Evolutionary conservation across 345 rosid genomes (phyloP).

Genomic region (Rhodamnia argentea): DNA sequence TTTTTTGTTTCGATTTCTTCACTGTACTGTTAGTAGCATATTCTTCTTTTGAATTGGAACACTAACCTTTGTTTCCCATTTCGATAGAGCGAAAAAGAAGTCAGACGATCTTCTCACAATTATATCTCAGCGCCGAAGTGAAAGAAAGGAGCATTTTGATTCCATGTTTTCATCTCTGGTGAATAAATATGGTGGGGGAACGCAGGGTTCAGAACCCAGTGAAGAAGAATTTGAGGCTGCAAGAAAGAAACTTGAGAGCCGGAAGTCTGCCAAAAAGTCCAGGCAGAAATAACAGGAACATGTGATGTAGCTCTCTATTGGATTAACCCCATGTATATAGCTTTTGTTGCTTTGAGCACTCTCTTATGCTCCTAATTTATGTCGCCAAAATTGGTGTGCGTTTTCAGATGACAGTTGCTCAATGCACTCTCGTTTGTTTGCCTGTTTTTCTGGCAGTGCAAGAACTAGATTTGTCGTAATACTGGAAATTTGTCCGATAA

Average conservation of each 20-base stretch:
- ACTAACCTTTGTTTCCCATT: not conserved
- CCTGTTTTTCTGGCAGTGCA: not conserved
- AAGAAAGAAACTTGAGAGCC: slow-evolving; percentile 46
- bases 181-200: slow-evolving; percentile 54
- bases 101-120: slow-evolving; percentile 49
- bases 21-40: not conserved
- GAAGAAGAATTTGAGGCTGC: slow-evolving; percentile 96
- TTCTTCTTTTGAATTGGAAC: not conserved
- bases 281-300: slow-evolving; percentile 21
- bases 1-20: not conserved
- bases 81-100: slow-evolving; percentile 34
- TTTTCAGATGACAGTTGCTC: not conserved
- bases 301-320: not conserved
- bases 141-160: slow-evolving; percentile 61
- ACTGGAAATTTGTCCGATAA: not conserved
- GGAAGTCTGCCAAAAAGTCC: slow-evolving; percentile 34
- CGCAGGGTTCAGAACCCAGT: slow-evolving; percentile 43
- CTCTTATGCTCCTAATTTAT: not conserved
- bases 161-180: slow-evolving; percentile 79
- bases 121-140: slow-evolving; percentile 51
- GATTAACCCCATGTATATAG: slow-evolving; percentile 2
- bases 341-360: not conserved
- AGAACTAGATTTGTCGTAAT: not conserved
- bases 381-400: not conserved
- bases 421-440: not conserved